Base-by-base conservation (phyloP, 2,329 filamentous ascomycete genomes). In the Akanthomyces dipterigenus region DNA sequence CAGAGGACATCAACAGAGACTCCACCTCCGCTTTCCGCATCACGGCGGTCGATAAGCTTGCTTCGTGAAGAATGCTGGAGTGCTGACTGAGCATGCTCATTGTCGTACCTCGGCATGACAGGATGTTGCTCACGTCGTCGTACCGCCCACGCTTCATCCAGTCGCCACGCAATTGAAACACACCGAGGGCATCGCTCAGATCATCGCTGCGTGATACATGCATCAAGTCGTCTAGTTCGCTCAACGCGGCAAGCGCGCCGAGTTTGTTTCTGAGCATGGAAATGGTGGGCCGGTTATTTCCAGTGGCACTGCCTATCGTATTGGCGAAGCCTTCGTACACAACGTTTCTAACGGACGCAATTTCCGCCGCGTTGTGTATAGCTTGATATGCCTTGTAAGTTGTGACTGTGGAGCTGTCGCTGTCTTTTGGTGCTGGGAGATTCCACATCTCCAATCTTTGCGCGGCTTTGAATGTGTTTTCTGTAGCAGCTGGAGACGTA, bases 381-480 rank as follows among this genome's bases (percentile, higher is more conserved):
- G 86, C 85, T 71, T 96, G 91, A 63, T 96, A 92, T 0, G 87
- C 86, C 67, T 88, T 89, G 75, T 96, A 97, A 1, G 93, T 78
- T 1, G 85, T 87, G 3, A 88, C 86, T 1, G 87, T 80, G 60
- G 88, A 84, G 34, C 84, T 87, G 14, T 81, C 78, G 54, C 82
- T 83, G 3, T 80, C 76, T 8, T 81, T 78, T 0, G 92, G 90
- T 0, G 87, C 86, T 16, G 90, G 89, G 22, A 98, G 81, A 70
- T 97, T 93, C 95, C 95, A 99, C 68, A 93, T 88, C 66, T 95
- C 92, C 18, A 98, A 79, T 65, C 88, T 89, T 63, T 90, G 84
- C 22, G 93, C 92, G 6, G 90, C 91, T 58, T 86, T 83, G 65
- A 96, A 88, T 58, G 91, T 91, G 64, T 83, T 88, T 51, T 91